Conservation (phyloP, 257 asterid genomes). For the Gardenia jasminoides region DNA sequence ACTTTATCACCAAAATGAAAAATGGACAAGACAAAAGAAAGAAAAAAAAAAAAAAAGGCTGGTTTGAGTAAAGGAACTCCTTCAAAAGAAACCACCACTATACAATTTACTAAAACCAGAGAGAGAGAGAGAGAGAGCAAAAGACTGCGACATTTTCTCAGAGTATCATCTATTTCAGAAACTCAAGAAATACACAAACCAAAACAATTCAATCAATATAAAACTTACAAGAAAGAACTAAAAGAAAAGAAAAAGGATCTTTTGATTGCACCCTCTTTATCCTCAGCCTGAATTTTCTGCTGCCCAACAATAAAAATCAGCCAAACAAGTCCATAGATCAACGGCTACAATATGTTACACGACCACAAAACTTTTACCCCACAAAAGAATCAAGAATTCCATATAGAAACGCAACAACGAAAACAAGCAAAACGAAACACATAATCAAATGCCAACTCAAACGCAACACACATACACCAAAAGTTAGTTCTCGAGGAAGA, state of each 20-base stretch:
- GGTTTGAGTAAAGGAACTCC: not conserved
- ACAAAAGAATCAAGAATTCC: not conserved
- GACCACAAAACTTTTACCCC: too few relatives aligned
- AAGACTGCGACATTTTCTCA: not conserved
- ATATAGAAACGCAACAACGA: not conserved
- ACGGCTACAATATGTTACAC: not conserved
- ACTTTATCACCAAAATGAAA: not conserved
- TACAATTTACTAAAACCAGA: not conserved
- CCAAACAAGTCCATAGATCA: conserved; percentile 11
- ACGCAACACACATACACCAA: not conserved
- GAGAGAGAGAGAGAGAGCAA: not conserved
- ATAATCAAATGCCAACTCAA: not conserved
- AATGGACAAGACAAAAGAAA: not conserved
- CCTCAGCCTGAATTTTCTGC: not conserved
- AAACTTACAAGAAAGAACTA: not conserved
- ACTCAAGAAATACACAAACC: not conserved
- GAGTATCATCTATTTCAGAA: not conserved
- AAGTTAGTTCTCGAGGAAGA: not conserved
- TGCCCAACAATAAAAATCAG: conserved; percentile 1
- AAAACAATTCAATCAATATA: not conserved
- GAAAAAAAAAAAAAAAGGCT: not conserved
- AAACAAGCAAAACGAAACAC: conserved; percentile 2
- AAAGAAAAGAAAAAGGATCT: not conserved
- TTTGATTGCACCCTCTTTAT: not conserved
- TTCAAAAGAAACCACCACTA: not conserved